These are phyloP conservation scores for slime mould (Dictyostelium discoideum) DNA, from an alignment of 78 protist genomes.

Conservation along the genomic window DNA sequence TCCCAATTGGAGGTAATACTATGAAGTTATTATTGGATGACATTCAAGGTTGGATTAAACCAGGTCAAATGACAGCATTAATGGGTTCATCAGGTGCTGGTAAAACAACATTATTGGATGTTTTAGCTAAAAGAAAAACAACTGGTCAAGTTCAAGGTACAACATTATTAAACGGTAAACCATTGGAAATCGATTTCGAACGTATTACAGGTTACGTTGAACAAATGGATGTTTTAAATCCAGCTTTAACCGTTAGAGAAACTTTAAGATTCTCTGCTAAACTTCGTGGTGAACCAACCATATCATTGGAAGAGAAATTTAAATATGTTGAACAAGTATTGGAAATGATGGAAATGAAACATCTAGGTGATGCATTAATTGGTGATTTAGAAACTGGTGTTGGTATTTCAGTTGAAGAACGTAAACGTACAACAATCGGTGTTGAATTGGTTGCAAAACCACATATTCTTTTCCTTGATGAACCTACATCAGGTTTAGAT, in stretches of 20 bases:
- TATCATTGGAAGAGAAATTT: slow-evolving; percentile 39
- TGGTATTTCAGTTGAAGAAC: slow-evolving; percentile 78
- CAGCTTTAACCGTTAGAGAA: slow-evolving; percentile 73
- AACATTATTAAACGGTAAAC: slow-evolving; percentile 77
- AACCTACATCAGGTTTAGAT: slow-evolving; percentile 84
- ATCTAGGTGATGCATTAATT: slow-evolving; percentile 71
- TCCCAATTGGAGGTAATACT: slow-evolving; percentile 33
- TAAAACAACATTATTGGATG: slow-evolving; percentile 90
- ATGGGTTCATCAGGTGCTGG: slow-evolving; percentile 94
- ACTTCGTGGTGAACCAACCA: slow-evolving; percentile 31
- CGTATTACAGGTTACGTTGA: slow-evolving; percentile 85
- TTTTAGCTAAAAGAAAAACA: slow-evolving; percentile 88
- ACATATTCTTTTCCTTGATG: slow-evolving; percentile 71
- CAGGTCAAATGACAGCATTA: slow-evolving; percentile 86
- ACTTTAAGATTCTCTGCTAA: slow-evolving; percentile 71
- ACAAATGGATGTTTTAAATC: slow-evolving; percentile 80
- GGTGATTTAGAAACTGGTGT: slow-evolving; percentile 70
- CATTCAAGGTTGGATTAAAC: slow-evolving; percentile 58
- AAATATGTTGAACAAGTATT: slow-evolving; percentile 69
- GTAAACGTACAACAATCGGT: slow-evolving; percentile 83
- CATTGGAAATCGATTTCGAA: slow-evolving; percentile 63
- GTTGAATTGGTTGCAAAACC: slow-evolving; percentile 80
- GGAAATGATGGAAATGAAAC: slow-evolving; percentile 82
- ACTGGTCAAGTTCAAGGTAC: slow-evolving; percentile 81
- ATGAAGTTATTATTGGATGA: slow-evolving; percentile 38